Base-by-base conservation (phyloP, 345 rosid species). In the Litchi chinensis region DNA sequence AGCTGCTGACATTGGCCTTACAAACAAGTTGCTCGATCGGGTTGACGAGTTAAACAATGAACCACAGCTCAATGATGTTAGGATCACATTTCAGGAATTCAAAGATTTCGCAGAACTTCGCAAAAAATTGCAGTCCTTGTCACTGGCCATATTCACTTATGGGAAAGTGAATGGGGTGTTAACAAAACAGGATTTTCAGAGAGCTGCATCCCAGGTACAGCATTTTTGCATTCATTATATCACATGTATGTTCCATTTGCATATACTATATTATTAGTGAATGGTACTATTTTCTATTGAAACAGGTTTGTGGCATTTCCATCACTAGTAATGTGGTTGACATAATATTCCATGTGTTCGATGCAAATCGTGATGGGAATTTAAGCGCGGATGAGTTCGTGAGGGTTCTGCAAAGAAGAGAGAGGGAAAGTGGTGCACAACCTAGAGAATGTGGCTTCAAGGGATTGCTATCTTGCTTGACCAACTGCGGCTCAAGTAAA, bases 121-220 rank as follows among this genome's bases (percentile, higher is more conserved):
- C 5, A 87, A 78, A 26, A 76, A 76, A 68, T 48, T 92, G 80
- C 82, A 66, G 80, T 86, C 89, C n/a, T 87, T 92, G 66, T 87
- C 93, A 41, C 76, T 90, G 66, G 96, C 94, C 57, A 85, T 92
- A 62, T 90, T 92, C 68, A 89, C 93, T 65, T 87, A 82, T 21
- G 94, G 97, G 15, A 84, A 87, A 84, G 85, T 83, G 18, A 90
- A 80, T 70, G 92, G 91, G 65, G 74, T 82, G 75, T 79, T 92
- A 75, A 86, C 90, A 3, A 90, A 82, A 71, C 86, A 71, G 62
- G 97, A 92, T 76, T 89, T 92, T 81, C 89, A 92, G 68, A 81
- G 94, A 85, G 94, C 94, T 50, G 90, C 97, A 67, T 85, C 90
- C 22, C 85, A 89, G 71, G 95, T 91, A 82, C 24, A 44, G 6